Percentiles rank a stretch among this genome's conserved stretches.
Evolutionary conservation across 202 grass and related monocot genomes (phyloP).

Genomic region (Musa balbisiana): DNA sequence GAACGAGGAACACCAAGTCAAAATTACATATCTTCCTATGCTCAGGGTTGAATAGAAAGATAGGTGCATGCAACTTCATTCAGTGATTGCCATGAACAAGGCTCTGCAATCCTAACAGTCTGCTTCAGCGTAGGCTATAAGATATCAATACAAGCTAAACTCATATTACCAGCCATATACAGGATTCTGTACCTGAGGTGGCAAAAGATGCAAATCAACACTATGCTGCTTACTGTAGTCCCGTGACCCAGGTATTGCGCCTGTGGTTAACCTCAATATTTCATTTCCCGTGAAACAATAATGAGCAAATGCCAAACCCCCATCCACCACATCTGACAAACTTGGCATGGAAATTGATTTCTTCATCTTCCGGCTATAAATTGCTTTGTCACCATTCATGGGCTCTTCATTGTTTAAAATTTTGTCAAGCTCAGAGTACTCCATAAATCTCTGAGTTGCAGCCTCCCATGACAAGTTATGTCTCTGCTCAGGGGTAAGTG

Average conservation of each 20-base stretch:
- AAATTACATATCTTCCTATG: too few species aligned
- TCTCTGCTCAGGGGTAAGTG: conserved; percentile 59
- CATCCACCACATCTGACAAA: conserved; percentile 59
- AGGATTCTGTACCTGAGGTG: conserved; percentile 53
- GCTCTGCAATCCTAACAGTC: background rate
- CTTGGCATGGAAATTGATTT: conserved; percentile 50
- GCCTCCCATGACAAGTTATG: conserved; percentile 79
- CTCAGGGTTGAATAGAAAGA: too few species aligned
- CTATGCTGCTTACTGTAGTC: conserved; percentile 76
- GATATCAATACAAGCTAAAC: background rate
- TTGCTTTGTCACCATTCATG: conserved; percentile 3
- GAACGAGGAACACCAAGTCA: too few species aligned
- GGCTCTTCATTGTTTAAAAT: conserved; percentile 39
- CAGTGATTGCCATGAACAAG: background rate
- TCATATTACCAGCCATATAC: conserved; percentile 53
- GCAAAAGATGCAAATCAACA: conserved; percentile 71
- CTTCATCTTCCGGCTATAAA: conserved; percentile 22
- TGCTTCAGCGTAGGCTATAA: background rate
- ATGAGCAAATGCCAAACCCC: conserved; percentile 81
- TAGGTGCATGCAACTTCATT: too few species aligned
- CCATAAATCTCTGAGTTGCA: conserved; percentile 80
- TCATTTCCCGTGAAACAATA: conserved; percentile 81
- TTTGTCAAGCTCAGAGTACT: conserved; percentile 73
- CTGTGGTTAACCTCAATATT: conserved; percentile 69
- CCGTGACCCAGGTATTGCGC: conserved; percentile 75